phyloP scores from a whole-genome alignment of 768 basidiomycete genomes.

The Pleurotus platypus region DNA sequence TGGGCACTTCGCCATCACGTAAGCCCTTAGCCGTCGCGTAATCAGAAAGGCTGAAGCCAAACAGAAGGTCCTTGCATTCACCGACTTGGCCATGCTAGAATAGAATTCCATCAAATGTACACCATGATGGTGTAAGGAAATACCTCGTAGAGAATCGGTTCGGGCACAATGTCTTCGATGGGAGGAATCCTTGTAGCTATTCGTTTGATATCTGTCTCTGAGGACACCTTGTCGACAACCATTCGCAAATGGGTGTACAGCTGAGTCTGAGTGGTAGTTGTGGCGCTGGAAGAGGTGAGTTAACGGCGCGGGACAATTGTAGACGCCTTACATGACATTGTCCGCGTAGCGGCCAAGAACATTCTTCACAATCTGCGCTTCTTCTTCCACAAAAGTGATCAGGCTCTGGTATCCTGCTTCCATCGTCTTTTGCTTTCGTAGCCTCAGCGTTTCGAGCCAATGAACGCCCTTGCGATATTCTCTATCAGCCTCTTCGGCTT shows the following conservation, averaged over 20 bases:
- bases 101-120: not conserved
- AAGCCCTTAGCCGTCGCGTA: conserved; percentile 82
- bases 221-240: conserved; percentile 62
- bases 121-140: not conserved
- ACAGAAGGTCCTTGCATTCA: conserved; percentile 83
- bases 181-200: conserved; percentile 56
- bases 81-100: conserved; percentile 72
- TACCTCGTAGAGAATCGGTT: conserved; percentile 57
- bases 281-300: conserved; percentile 53
- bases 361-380: conserved; percentile 57
- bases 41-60: conserved; percentile 84
- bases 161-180: conserved; percentile 62
- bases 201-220: conserved; percentile 64
- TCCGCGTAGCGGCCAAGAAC: conserved; percentile 75
- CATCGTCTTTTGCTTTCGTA: conserved; percentile 78
- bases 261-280: conserved; percentile 71
- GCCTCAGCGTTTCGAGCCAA: conserved; percentile 87
- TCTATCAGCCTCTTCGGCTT: conserved; percentile 93
- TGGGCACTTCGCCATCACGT: conserved; percentile 71
- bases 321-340: conserved; percentile 60
- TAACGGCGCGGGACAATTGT: not conserved
- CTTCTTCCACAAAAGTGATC: conserved; percentile 75
- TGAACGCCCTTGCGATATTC: conserved; percentile 89
- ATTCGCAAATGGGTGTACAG: conserved; percentile 62
- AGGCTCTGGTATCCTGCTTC: conserved; percentile 85